Evolutionary conservation across 2,329 filamentous ascomycete species (phyloP).

Genomic region (Ophiostoma sp.): DNA sequence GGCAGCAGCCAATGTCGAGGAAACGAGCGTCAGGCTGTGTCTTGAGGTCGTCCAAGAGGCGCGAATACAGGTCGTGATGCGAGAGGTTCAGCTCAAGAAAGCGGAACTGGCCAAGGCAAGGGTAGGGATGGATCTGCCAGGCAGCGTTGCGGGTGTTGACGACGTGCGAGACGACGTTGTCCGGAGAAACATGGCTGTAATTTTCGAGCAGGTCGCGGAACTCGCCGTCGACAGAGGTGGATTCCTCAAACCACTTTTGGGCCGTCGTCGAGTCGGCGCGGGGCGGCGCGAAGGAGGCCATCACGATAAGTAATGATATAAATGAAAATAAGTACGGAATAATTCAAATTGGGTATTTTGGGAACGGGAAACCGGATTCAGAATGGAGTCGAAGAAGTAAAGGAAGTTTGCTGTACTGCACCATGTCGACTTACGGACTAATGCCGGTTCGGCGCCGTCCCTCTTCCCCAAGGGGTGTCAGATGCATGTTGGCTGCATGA

Average conservation of each 20-base stretch:
- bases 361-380: neutral
- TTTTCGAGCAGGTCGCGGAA: slow-evolving; percentile 26
- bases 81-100: slow-evolving; percentile 45
- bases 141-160: slow-evolving; percentile 31
- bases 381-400: neutral
- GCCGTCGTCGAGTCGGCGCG: slow-evolving; percentile 16
- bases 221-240: slow-evolving; percentile 16
- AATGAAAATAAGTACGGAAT: neutral
- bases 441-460: slow-evolving; percentile 6
- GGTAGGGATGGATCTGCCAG: slow-evolving; percentile 40
- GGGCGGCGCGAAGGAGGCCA: slow-evolving; percentile 16
- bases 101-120: slow-evolving; percentile 46
- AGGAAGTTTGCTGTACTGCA: neutral
- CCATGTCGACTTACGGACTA: neutral
- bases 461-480: too few species aligned
- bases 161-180: slow-evolving; percentile 28
- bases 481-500: neutral
- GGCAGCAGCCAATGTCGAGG: slow-evolving; percentile 46
- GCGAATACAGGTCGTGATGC: slow-evolving; percentile 36
- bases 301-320: neutral
- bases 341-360: neutral
- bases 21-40: slow-evolving; percentile 34
- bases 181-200: slow-evolving; percentile 27
- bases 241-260: slow-evolving; percentile 22
- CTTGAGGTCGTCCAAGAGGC: slow-evolving; percentile 32